A percentile compares a stretch with the other conserved stretches of the same genome.
phyloP scores from a whole-genome alignment of 257 asterid genomes.

The Striga asiatica region DNA sequence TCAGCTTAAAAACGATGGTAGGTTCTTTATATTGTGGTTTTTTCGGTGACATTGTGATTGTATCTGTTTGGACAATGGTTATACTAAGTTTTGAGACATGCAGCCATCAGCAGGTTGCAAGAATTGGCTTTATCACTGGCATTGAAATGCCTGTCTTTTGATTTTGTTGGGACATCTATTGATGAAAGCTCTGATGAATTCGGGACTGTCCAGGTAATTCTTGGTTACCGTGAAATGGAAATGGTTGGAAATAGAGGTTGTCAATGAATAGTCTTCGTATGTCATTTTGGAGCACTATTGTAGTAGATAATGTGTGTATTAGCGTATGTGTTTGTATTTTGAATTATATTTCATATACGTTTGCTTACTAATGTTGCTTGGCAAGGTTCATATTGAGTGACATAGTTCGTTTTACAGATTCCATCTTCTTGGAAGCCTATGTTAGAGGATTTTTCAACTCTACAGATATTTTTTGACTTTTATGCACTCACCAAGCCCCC shows the following conservation, averaged over 20 bases:
- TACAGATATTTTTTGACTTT: conserved; percentile 89
- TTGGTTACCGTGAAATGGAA: neutral
- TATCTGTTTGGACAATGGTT: conserved; percentile 1
- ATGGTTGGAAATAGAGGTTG: conserved; percentile 2
- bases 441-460: conserved; percentile 73
- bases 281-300: conserved; percentile 4
- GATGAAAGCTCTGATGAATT: conserved; percentile 98
- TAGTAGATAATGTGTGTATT: conserved; percentile 3
- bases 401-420: conserved; percentile 40
- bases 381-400: conserved; percentile 11
- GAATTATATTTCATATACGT: neutral
- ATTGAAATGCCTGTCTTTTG: conserved; percentile 82
- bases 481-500: conserved; percentile 76
- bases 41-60: conserved; percentile 2
- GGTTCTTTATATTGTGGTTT: conserved; percentile 3
- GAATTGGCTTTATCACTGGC: conserved; percentile 84
- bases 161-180: conserved; percentile 88
- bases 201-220: conserved; percentile 84
- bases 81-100: conserved; percentile 21
- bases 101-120: conserved; percentile 66
- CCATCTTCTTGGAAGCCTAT: conserved; percentile 83
- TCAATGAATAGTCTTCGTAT: neutral
- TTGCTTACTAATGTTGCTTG: conserved; percentile 6
- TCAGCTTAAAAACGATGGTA: conserved; percentile 91
- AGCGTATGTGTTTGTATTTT: neutral